Base-by-base conservation (phyloP, 345 rosid species). In the Anacardium occidentale region DNA sequence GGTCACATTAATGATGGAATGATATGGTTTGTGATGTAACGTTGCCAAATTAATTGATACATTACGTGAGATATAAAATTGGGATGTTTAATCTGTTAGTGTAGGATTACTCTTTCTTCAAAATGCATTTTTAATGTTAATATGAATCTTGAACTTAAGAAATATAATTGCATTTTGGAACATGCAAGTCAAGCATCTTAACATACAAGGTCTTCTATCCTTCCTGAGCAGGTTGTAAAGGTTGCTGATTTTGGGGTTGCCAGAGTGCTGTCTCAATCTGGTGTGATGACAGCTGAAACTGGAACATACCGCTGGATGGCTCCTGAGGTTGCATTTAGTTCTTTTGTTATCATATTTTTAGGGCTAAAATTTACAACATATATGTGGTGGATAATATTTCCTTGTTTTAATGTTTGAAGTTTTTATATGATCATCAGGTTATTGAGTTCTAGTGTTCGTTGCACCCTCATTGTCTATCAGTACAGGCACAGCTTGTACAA, bases 301-400 rank as follows among this genome's bases (percentile, higher is more conserved):
- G 98, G 99, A 79, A 95, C 99, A 24, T 95, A 95, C 86, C 91
- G 97, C 67, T 95, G 99, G 99, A 95, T 95, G 98, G 98, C 97
- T 82, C 99, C 99, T 37, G 98, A 95, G 92, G 98, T 90, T 78
- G 70, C 45, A 66, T 73, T 73, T 75, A 55, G 10, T 18, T 63
- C 66, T 65, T 17, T 47, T 73, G 22, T 68, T 18, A 21, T 29
- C 67, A 66, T 71, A 65, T 25, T 66, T 68, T 75, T 17, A 55
- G 53, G 66, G 65, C 55, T 17, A 9, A 57, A 14, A 40, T 47
- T 66, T 66, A 60, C 50, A 50, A 24, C 62, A 6, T 54, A 5
- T 70, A 71, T 64, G 14, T 73, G 58, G 52, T 15, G 34, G 22
- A 57, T 22, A 71, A 62, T 74, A 50, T 80, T 37, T 72, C 76